Base-by-base conservation (phyloP, 331 rosid genomes). In the Rosa hybrid region DNA sequence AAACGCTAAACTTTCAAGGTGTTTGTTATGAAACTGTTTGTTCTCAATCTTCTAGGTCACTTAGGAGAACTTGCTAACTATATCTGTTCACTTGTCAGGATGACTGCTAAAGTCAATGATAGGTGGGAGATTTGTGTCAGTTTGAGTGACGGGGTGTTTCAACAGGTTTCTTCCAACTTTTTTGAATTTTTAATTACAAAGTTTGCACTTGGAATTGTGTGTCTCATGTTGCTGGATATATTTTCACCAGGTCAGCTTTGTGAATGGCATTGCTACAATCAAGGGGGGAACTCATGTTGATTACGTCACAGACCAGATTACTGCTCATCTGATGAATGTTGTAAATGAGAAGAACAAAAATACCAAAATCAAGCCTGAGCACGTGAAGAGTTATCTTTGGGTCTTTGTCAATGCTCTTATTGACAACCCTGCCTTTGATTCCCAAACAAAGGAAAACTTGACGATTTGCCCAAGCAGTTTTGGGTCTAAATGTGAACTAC, bases 261-360 rank as follows among this genome's bases (percentile, higher is more conserved):
- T 87, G 63, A 94, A 94, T 65, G 74, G 87, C 39, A 94, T 92
- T 77, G 90, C 96, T 13, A 94, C 97, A 59, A 94, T 88, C 57
- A 94, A 92, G 86, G 98, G 98, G n/a, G 98, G 97, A 59, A 90
- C 98, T 63, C 97, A 94, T 81, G 98, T 94, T 38, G 97, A 94
- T 75, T 77, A 88, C 17, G 45, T 94, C 23, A 94, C 97, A 7
- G 88, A 74, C 83, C 97, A 94, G 84, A 90, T 94, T 51, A 86
- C 97, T 27, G 80, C 68, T 81, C 87, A 83, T 80, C 86, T 94
- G 72, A 89, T 92, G 94, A 86, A 77, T 62, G 71, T 82, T 80
- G 98, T 92, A 39, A 94, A 94, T 75, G 92, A 90, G 88, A 92
- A 92, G 82, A 94, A 94, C 75, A 94, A 94, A 87, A 91, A 86